phyloP scores from a whole-genome alignment of 2,329 filamentous ascomycete species.

The Hymenoscyphus occultus region DNA sequence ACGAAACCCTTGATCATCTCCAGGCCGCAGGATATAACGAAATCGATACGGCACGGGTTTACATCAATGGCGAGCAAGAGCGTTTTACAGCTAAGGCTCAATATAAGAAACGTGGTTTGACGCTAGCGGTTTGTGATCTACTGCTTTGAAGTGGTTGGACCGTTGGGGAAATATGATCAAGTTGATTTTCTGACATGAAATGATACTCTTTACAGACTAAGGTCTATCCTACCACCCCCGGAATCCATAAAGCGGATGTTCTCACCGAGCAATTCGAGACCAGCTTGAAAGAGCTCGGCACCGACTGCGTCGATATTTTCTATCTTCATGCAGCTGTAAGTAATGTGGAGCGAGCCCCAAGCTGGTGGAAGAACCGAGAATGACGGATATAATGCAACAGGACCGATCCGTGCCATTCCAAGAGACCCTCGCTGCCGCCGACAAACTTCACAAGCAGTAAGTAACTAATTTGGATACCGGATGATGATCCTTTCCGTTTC shows the following conservation, averaged over 20 bases:
- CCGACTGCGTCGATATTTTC: conserved; percentile 73
- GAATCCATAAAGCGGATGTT: conserved; percentile 60
- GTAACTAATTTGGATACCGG: background rate
- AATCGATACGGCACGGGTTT: conserved; percentile 77
- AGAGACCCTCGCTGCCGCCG: conserved; percentile 72
- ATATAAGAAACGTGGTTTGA: conserved; percentile 77
- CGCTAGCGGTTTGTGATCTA: conserved; percentile 51
- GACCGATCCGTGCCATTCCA: conserved; percentile 69
- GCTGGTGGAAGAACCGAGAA: background rate
- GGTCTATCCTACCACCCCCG: conserved; percentile 60
- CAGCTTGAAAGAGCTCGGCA: conserved; percentile 68
- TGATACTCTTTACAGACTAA: conserved; percentile 53
- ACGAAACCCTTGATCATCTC: conserved; percentile 69
- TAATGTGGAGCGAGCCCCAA: background rate
- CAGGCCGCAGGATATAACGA: conserved; percentile 80
- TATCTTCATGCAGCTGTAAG: conserved; percentile 66
- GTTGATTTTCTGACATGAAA: background rate
- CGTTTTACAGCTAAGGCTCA: conserved; percentile 70
- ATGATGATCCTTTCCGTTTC: background rate
- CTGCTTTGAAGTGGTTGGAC: background rate
- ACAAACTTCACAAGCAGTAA: conserved; percentile 71
- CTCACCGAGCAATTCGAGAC: conserved; percentile 64
- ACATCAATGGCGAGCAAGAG: conserved; percentile 72
- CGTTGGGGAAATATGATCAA: background rate
- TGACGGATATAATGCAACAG: conserved; percentile 14